Evolutionary conservation across 495 filamentous ascomycete species (phyloP).

Genomic region (Trichoderma virens): DNA sequence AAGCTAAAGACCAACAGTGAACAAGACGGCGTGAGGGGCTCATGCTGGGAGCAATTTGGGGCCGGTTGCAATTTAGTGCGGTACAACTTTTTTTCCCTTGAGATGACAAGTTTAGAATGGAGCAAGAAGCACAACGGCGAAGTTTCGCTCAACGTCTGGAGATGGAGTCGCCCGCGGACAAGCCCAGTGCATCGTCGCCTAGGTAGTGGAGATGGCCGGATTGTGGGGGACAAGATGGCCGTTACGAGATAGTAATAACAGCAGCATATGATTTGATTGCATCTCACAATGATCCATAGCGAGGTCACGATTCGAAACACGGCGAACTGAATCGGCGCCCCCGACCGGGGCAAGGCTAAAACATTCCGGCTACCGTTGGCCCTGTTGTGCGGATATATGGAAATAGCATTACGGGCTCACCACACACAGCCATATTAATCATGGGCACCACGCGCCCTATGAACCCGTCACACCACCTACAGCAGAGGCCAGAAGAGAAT

Average conservation of each 20-base stretch:
- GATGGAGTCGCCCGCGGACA: constrained; percentile 1
- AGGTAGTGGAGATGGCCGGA: background rate
- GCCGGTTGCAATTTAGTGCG: background rate
- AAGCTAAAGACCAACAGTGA: background rate
- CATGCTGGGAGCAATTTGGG: background rate
- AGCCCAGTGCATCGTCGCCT: background rate
- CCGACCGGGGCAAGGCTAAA: background rate
- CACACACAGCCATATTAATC: no score
- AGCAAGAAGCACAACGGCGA: background rate
- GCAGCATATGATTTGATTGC: background rate
- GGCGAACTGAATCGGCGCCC: background rate
- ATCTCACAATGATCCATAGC: background rate
- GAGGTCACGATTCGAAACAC: background rate
- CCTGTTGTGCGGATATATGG: no score
- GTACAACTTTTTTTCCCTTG: background rate
- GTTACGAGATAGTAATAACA: background rate
- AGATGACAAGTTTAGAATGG: background rate
- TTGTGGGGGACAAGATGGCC: background rate
- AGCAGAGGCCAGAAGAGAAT: no score
- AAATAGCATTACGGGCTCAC: no score
- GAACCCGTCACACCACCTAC: background rate
- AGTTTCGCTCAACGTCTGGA: background rate
- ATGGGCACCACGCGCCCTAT: background rate
- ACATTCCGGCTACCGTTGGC: background rate
- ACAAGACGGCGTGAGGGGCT: background rate